Conservation (phyloP, 352 stramenopile genomes). For the Phytophthora boehmeriae region DNA sequence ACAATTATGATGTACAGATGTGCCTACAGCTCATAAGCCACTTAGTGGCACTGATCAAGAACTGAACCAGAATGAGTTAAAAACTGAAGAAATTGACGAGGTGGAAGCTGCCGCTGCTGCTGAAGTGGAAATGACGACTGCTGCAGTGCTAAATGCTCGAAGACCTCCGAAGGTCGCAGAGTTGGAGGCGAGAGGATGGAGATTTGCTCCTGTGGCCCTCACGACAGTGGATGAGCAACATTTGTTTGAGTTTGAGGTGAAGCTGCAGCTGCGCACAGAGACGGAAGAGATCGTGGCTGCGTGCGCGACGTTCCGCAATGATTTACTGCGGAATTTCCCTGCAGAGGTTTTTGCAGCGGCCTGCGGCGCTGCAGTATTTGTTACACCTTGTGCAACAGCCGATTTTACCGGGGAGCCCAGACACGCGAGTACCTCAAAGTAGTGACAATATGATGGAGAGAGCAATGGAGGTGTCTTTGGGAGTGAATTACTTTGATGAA, state of each 20-base stretch:
- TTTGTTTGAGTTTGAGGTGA: slow-evolving; percentile 85
- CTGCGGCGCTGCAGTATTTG: slow-evolving; percentile 59
- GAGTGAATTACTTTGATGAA: slow-evolving; percentile 82
- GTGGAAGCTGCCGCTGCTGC: not conserved
- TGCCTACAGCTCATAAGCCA: no score
- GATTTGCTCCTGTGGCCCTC: slow-evolving; percentile 58
- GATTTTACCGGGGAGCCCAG: slow-evolving; percentile 38
- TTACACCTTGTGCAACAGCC: slow-evolving; percentile 71
- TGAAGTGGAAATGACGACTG: slow-evolving; percentile 1
- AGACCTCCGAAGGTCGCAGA: slow-evolving; percentile 17
- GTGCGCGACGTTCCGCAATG: slow-evolving; percentile 53
- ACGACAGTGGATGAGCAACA: slow-evolving; percentile 66
- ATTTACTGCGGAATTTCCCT: slow-evolving; percentile 72
- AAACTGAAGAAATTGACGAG: slow-evolving; percentile 1
- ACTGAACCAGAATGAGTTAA: not conserved
- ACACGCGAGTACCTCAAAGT: not conserved
- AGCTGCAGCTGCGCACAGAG: slow-evolving; percentile 54
- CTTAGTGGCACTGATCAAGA: no score
- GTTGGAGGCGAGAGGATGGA: slow-evolving; percentile 57
- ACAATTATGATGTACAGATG: no score
- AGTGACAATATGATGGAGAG: slow-evolving; percentile 12
- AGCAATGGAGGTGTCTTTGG: slow-evolving; percentile 41
- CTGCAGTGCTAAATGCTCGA: slow-evolving; percentile 5
- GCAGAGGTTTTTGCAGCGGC: slow-evolving; percentile 71
- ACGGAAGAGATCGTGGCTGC: slow-evolving; percentile 54